A percentile compares a stretch with the other conserved stretches of the same genome.
phyloP scores from a whole-genome alignment of 1,284 basidiomycete genomes.

The Leccinum subfulvum region DNA sequence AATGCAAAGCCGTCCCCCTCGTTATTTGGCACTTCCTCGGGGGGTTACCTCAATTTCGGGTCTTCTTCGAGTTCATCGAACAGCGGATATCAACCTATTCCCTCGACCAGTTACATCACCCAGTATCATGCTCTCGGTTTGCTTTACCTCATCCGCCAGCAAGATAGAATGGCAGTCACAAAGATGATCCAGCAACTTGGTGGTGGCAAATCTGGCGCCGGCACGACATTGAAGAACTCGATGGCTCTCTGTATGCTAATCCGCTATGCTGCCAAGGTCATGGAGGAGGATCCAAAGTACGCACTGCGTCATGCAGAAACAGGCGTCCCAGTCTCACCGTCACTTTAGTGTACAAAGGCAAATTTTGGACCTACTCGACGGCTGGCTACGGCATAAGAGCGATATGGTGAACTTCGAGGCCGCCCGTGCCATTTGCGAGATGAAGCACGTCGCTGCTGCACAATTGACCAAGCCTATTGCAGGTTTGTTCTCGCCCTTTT shows the following conservation, averaged over 20 bases:
- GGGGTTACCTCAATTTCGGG: constrained; percentile 73
- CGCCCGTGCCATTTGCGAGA: constrained; percentile 95
- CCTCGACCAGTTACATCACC: constrained; percentile 87
- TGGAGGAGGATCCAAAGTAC: constrained; percentile 97
- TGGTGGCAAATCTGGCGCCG: constrained; percentile 81
- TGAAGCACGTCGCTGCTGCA: constrained; percentile 76
- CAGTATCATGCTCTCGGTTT: constrained; percentile 98
- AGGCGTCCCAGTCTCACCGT: not conserved
- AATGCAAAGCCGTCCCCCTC: constrained; percentile 80
- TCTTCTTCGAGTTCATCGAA: constrained; percentile 43
- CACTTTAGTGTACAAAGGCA: constrained; percentile 76
- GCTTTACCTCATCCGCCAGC: constrained; percentile 92
- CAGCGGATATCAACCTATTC: constrained; percentile 75
- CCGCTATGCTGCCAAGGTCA: constrained; percentile 94
- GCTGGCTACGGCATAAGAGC: constrained; percentile 96
- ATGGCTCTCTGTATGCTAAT: constrained; percentile 99
- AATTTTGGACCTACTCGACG: constrained; percentile 93
- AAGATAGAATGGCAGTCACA: constrained; percentile 97
- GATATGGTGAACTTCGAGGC: constrained; percentile 99
- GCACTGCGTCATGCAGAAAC: constrained; percentile 31
- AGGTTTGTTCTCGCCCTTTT: constrained; percentile 49
- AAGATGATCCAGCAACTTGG: constrained; percentile 99
- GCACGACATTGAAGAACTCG: constrained; percentile 86
- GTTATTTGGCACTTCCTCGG: constrained; percentile 59
- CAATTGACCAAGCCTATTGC: constrained; percentile 89